Base-by-base conservation (phyloP, 1,284 basidiomycete species). In the Heterobasidion annosum region DNA sequence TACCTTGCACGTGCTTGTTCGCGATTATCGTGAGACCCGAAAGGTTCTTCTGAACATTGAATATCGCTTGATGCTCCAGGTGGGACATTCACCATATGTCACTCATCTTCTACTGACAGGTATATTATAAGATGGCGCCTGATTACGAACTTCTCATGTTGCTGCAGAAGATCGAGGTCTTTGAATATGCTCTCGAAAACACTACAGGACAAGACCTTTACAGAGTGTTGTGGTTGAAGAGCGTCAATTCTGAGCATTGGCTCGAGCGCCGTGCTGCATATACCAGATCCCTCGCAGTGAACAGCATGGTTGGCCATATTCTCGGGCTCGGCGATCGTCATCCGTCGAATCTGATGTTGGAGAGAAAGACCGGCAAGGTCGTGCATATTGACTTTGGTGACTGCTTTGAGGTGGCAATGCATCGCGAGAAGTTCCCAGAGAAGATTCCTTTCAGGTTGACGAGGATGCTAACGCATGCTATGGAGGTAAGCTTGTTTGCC, bases 121-220 rank as follows among this genome's bases (percentile, higher is more conserved):
- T 15, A 18, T 18, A 34, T 44, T 15, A 33, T 6, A 64, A 98
- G 90, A 99, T 99, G 96, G 96, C 97, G 10, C 96, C 97, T 8
- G 97, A 99, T 69, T 99, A 99, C 68, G 97, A 99, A 70, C 90
- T 88, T 63, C 75, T 99, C 45, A 94, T 91, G 34, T 76, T 98
- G 2, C 80, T 99, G 57, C 95, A 99, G 70, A 99, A 99, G 75
- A 93, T 99, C 45, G 97, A 99, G 68, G 97, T 99, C 16, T 99
- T 99, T 71, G 94, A 99, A 69, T 99, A 99, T 65, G 96, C 97
- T 3, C 77, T 99, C 45, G 96, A 99, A 71, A 99, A 99, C 65
- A 99, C 97, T 0, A 98, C 94, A 0, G 97, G 97, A 0, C 97
- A 99, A 72, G 97, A 99, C 69, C 77, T 99, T n/a, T 99, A 99